Evolutionary conservation across 73 alveolate species (phyloP).

Genomic region (Halteria grandinella): DNA sequence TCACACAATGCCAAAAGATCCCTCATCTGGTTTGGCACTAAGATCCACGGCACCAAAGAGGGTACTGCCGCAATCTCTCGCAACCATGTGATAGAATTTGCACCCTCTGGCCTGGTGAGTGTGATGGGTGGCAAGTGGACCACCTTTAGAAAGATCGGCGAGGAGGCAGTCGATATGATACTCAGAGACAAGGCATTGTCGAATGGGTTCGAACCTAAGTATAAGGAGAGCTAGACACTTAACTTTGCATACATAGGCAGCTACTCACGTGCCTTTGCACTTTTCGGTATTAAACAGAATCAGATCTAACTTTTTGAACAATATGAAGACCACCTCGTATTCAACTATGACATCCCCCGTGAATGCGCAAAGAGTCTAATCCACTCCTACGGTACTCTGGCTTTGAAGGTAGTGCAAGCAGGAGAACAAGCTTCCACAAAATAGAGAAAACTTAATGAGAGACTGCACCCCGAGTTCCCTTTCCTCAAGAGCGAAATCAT

Average conservation of each 20-base stretch:
- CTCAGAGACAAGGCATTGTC: neutral
- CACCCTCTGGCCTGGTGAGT: constrained; percentile 79
- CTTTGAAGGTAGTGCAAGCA: constrained; percentile 36
- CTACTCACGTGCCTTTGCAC: constrained; percentile 17
- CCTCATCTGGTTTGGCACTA: constrained; percentile 3
- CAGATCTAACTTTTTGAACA: neutral
- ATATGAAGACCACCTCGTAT: constrained; percentile 60
- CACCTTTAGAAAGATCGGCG: constrained; percentile 90
- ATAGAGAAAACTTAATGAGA: constrained; percentile 2
- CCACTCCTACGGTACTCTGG: constrained; percentile 62
- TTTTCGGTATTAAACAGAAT: neutral
- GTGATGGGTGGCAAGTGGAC: constrained; percentile 97
- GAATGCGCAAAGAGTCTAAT: constrained; percentile 54
- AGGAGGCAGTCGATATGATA: constrained; percentile 77
- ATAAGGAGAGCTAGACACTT: constrained; percentile 9
- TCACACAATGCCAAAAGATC: neutral
- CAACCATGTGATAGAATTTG: constrained; percentile 83
- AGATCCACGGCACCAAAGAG: constrained; percentile 23
- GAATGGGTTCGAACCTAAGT: neutral
- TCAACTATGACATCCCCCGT: constrained; percentile 43
- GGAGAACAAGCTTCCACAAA: constrained; percentile 14
- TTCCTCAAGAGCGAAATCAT: constrained; percentile 64
- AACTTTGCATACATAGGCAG: constrained; percentile 33
- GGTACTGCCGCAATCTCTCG: constrained; percentile 67
- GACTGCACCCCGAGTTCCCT: constrained; percentile 59